Percentiles rank a stretch among this genome's conserved stretches.
These are phyloP conservation scores for Suillus clintonianus DNA, from an alignment of 768 basidiomycete species.

Conservation along the genomic window DNA sequence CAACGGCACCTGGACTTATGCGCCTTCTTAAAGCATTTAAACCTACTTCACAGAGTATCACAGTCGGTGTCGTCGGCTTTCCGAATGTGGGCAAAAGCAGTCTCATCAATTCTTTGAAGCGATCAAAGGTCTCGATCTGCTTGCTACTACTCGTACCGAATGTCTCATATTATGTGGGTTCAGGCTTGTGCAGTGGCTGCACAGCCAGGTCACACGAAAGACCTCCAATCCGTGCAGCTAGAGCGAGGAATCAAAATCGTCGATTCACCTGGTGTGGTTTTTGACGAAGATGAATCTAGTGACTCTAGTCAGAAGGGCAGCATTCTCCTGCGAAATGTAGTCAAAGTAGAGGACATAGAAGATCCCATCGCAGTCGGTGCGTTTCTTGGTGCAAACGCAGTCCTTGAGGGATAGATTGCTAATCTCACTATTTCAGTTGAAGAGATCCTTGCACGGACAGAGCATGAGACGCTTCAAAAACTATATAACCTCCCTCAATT, in stretches of 20 bases:
- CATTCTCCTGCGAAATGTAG: constrained; percentile 81
- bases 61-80: constrained; percentile 92
- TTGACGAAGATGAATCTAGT: constrained; percentile 72
- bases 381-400: constrained; percentile 24
- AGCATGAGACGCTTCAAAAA: constrained; percentile 69
- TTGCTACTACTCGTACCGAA: background rate
- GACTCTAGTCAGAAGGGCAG: constrained; percentile 47
- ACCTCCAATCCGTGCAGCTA: constrained; percentile 86
- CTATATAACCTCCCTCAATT: constrained; percentile 86
- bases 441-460: constrained; percentile 77
- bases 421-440: constrained; percentile 57
- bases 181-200: constrained; percentile 94
- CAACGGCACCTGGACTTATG: constrained; percentile 74
- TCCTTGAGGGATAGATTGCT: background rate
- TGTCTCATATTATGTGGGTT: constrained; percentile 1
- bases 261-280: constrained; percentile 97
- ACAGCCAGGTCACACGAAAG: constrained; percentile 92
- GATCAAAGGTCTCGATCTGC: constrained; percentile 60
- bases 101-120: constrained; percentile 89
- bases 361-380: constrained; percentile 88
- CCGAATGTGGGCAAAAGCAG: constrained; percentile 98
- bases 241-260: constrained; percentile 92
- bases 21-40: constrained; percentile 85
- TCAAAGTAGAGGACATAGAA: constrained; percentile 87
- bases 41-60: constrained; percentile 69